These are phyloP conservation scores for Nadsonia starkeyi-henricii DNA, from an alignment of 1,139 yeast genomes.

Conservation along the genomic window DNA sequence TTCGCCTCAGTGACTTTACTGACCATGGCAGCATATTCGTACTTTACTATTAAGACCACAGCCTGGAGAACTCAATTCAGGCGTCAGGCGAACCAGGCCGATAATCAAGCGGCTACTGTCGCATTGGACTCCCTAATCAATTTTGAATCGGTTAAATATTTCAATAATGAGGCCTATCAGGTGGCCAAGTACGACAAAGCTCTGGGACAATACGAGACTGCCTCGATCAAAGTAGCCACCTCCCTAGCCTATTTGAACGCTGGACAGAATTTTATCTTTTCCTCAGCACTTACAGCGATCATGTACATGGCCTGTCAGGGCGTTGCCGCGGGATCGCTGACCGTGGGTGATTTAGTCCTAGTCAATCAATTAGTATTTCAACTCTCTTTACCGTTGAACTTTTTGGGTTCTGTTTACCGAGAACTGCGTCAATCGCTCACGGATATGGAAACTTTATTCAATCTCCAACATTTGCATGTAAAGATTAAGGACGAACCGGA, in stretches of 20 bases:
- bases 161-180: constrained; percentile 76
- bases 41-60: constrained; percentile 82
- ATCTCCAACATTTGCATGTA: constrained; percentile 63
- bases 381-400: constrained; percentile 84
- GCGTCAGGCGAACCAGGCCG: constrained; percentile 85
- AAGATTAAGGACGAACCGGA: constrained; percentile 45
- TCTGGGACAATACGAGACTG: constrained; percentile 58
- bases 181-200: constrained; percentile 72
- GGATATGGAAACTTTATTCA: constrained; percentile 86
- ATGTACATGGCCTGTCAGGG: constrained; percentile 99
- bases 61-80: constrained; percentile 94
- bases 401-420: constrained; percentile 86
- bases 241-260: constrained; percentile 81
- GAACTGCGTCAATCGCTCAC: constrained; percentile 84
- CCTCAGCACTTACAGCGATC: constrained; percentile 87
- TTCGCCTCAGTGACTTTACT: constrained; percentile 81
- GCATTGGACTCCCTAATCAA: constrained; percentile 90
- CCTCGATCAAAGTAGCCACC: constrained; percentile 80
- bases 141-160: constrained; percentile 88
- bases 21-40: constrained; percentile 78
- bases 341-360: constrained; percentile 93
- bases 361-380: constrained; percentile 94
- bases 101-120: constrained; percentile 84
- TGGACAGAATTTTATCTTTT: constrained; percentile 86
- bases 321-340: constrained; percentile 62